Conservation (phyloP, 2,329 filamentous ascomycete species). For the Colletotrichum cereale region DNA sequence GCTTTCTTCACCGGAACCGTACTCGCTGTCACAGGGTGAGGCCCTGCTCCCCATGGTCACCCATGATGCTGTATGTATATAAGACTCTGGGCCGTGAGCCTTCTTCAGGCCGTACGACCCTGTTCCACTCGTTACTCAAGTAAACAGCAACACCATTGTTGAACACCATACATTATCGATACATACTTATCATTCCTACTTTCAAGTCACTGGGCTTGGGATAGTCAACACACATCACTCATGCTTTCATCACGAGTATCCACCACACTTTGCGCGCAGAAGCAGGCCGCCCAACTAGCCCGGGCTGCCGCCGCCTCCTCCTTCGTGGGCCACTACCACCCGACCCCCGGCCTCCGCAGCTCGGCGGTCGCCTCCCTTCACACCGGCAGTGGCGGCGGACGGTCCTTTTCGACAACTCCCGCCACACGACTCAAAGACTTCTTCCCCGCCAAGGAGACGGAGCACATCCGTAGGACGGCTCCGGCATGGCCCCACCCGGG, state of each 20-base stretch:
- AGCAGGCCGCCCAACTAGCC: constrained; percentile 45
- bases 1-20: background rate
- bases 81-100: constrained; percentile 25
- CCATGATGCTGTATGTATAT: constrained; percentile 20
- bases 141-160: background rate
- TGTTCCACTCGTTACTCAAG: constrained; percentile 6
- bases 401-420: constrained; percentile 64
- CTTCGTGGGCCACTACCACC: constrained; percentile 37
- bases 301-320: constrained; percentile 41
- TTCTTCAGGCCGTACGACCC: constrained; percentile 20
- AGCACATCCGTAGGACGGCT: constrained; percentile 71
- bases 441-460: constrained; percentile 72
- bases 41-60: background rate
- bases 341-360: constrained; percentile 46
- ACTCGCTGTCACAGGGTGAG: background rate
- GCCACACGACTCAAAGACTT: constrained; percentile 65
- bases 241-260: constrained; percentile 48
- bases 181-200: background rate
- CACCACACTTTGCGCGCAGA: constrained; percentile 45
- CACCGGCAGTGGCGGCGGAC: constrained; percentile 43
- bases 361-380: constrained; percentile 44
- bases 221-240: constrained; percentile 10
- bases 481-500: constrained; percentile 79
- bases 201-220: background rate
- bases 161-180: background rate